Base-by-base conservation (phyloP, 2,329 filamentous ascomycete genomes). In the Rutstroemia sp. region DNA sequence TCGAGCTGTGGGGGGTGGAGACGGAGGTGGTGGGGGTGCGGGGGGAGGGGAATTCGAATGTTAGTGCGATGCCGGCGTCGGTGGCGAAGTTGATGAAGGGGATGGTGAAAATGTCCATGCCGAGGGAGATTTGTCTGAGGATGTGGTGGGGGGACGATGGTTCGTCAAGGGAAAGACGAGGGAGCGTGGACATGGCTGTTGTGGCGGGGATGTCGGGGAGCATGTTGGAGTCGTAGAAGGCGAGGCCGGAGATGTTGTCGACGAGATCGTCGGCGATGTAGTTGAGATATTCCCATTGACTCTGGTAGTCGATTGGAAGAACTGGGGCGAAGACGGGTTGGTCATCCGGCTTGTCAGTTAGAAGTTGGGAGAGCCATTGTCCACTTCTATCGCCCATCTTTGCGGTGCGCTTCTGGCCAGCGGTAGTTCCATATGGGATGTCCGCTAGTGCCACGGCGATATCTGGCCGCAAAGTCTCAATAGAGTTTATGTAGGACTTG, bases 361-460 rank as follows among this genome's bases (percentile, higher is more conserved):
- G 75, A 51, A 90, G 82, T 60, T 87, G 81, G 23, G 82, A 80
- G 17, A 92, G 76, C 89, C 91, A 97, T 39, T 81, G 79, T 68
- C 94, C 87, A 0, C 89, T 96, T 56, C 92, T 80, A 67, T 94
- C 90, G 23, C 84, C 86, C 84, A 96, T 96, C 66, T 89, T 91
- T 38, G 83, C 77, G 48, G 87, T 81, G 47, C 92, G 81, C 72
- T 95, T 96, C 9, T 78, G 74, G 2, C 85, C 81, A 0, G 87
- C 80, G 4, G 75, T 61, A 54, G 75, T 74, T 64, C 64, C 73
- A 63, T 81, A 80, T 34, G 79, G 77, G 9, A 92, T 79, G 70
- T 99, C 94, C 5, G 87, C 88, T 51, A 95, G 72, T 0, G 84
- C 84, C 23, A 97, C 78, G 38, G 86, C 82, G 54, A 97, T 86